phyloP scores from a whole-genome alignment of 2,329 filamentous ascomycete species.

The Ciborinia camelliae region DNA sequence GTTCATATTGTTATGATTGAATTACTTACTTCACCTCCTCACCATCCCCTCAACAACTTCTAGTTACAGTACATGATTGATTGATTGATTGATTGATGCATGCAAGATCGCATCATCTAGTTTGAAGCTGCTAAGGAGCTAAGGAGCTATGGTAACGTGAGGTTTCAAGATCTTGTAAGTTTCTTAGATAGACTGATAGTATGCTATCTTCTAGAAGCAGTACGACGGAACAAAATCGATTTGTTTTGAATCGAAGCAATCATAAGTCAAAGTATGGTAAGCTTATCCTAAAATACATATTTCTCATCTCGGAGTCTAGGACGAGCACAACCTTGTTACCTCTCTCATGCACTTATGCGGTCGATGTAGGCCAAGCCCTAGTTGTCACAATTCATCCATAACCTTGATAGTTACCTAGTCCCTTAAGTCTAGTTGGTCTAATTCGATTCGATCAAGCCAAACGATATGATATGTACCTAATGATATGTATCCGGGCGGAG shows the following conservation, averaged over 20 bases:
- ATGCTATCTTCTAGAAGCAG: constrained; percentile 18
- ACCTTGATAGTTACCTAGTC: too few species aligned
- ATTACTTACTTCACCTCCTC: constrained; percentile 4
- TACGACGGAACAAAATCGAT: background rate
- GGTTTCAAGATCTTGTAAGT: constrained; percentile 7
- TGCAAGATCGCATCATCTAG: constrained; percentile 12
- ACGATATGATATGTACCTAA: constrained; percentile 9
- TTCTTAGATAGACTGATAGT: background rate
- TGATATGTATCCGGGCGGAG: constrained; percentile 13
- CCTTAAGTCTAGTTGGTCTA: background rate
- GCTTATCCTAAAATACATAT: background rate
- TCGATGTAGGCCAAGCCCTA: constrained; percentile 7
- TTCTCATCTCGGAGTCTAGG: background rate
- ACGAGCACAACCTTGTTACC: background rate
- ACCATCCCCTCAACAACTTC: background rate
- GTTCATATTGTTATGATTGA: background rate
- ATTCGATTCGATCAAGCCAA: background rate
- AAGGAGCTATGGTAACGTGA: background rate
- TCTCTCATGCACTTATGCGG: background rate
- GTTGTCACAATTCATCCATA: background rate
- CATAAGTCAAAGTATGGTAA: background rate
- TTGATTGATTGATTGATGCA: background rate
- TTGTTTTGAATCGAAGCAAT: background rate
- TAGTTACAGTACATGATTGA: constrained; percentile 1
- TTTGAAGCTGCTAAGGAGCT: background rate